Conservation (phyloP, 257 asterid genomes). For the Solanum appendiculatum region DNA sequence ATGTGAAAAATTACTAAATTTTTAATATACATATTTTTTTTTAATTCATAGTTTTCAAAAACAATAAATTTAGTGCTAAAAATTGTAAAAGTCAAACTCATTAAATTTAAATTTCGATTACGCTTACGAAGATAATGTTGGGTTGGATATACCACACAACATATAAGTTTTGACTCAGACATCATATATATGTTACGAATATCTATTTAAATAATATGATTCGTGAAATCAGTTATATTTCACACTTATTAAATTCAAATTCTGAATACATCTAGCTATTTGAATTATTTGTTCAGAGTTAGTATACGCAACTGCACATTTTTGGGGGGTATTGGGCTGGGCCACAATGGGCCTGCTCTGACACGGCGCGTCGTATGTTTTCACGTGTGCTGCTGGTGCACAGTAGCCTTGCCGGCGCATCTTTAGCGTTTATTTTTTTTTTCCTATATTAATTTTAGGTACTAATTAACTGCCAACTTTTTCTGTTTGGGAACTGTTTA, state of each 20-base stretch:
- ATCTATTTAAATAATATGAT: no score
- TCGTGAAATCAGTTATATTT: no score
- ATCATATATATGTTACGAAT: no score
- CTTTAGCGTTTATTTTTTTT: not conserved
- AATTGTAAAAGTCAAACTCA: no score
- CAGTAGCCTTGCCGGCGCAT: constrained; percentile 5
- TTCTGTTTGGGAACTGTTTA: not conserved
- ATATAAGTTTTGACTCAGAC: no score
- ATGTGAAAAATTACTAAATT: no score
- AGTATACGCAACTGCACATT: not conserved
- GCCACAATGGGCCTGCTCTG: not conserved
- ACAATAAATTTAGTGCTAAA: no score
- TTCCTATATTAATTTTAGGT: not conserved
- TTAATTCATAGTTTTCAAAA: no score
- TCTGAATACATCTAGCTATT: not conserved
- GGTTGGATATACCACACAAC: no score
- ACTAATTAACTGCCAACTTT: not conserved
- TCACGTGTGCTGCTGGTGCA: not conserved
- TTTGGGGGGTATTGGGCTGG: not conserved
- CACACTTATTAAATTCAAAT: not conserved
- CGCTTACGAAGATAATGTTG: no score
- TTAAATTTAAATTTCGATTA: no score
- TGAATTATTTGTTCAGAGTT: not conserved
- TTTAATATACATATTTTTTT: no score
- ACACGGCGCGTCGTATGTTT: not conserved